Conservation (phyloP, 2,329 filamentous ascomycete species). For the Malbranchea cinnamomea region DNA sequence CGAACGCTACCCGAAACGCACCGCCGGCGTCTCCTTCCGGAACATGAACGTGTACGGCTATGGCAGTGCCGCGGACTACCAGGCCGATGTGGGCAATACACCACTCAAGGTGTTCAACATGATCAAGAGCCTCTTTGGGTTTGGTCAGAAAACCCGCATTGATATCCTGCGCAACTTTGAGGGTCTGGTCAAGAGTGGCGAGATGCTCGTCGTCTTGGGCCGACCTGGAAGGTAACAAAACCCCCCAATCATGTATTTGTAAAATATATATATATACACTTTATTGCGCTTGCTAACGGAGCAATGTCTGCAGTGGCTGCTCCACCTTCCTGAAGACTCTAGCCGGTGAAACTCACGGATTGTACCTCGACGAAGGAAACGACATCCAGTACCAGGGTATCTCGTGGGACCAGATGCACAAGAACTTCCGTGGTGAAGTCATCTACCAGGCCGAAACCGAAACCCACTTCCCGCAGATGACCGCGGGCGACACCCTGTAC, state of each 20-base stretch:
- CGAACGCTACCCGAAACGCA: slow-evolving; percentile 22
- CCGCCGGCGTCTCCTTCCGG: slow-evolving; percentile 26
- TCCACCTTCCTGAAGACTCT: slow-evolving; percentile 76
- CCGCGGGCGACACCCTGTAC: slow-evolving; percentile 71
- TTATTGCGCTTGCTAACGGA: neutral
- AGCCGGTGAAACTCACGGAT: slow-evolving; percentile 71
- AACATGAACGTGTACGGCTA: slow-evolving; percentile 26
- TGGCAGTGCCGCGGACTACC: slow-evolving; percentile 28
- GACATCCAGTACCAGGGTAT: slow-evolving; percentile 64
- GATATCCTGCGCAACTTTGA: slow-evolving; percentile 51
- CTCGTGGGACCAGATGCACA: slow-evolving; percentile 17
- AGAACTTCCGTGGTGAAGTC: slow-evolving; percentile 64
- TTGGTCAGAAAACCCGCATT: slow-evolving; percentile 28
- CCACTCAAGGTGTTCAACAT: slow-evolving; percentile 21
- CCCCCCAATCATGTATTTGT: neutral
- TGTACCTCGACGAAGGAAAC: slow-evolving; percentile 53
- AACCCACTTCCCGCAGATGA: slow-evolving; percentile 69
- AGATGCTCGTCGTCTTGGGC: slow-evolving; percentile 44
- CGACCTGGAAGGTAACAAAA: slow-evolving; percentile 26
- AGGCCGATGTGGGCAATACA: slow-evolving; percentile 30
- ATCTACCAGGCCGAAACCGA: slow-evolving; percentile 83
- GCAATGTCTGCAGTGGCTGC: slow-evolving; percentile 32
- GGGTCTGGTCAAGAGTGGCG: slow-evolving; percentile 43
- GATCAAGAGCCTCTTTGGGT: slow-evolving; percentile 15
- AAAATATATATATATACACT: neutral